These are phyloP conservation scores for Trichoderma sp. DNA, from an alignment of 2,329 filamentous ascomycete species.

Conservation along the genomic window DNA sequence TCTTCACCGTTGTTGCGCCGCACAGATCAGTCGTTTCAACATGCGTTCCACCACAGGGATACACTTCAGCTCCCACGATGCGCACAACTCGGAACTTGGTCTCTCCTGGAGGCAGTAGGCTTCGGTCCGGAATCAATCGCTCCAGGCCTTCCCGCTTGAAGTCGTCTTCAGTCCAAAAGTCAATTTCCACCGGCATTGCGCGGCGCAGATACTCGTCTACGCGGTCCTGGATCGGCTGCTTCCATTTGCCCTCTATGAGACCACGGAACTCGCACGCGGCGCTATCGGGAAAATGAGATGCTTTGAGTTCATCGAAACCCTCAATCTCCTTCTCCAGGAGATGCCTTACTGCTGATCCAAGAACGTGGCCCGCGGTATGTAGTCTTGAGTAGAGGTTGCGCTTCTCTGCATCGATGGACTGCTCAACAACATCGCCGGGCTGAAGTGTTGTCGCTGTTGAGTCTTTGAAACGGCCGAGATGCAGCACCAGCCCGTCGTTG, in stretches of 20 bases:
- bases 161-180: constrained; percentile 69
- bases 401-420: constrained; percentile 63
- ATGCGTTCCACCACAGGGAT: constrained; percentile 78
- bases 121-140: constrained; percentile 57
- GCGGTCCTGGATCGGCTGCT: constrained; percentile 63
- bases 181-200: constrained; percentile 61
- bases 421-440: constrained; percentile 47
- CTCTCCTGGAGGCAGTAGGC: constrained; percentile 48
- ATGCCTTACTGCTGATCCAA: constrained; percentile 68
- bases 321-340: constrained; percentile 57
- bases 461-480: constrained; percentile 63
- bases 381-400: constrained; percentile 67
- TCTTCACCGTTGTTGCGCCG: constrained; percentile 66
- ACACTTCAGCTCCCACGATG: constrained; percentile 69
- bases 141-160: constrained; percentile 59
- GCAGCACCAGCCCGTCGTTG: constrained; percentile 61
- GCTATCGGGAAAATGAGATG: constrained; percentile 70
- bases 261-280: constrained; percentile 71
- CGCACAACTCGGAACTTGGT: constrained; percentile 69
- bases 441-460: constrained; percentile 41
- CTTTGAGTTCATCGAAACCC: constrained; percentile 68
- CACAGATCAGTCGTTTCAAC: constrained; percentile 63
- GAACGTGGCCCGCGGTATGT: constrained; percentile 75
- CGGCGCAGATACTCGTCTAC: constrained; percentile 61
- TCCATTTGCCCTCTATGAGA: constrained; percentile 65